These are phyloP conservation scores for Trichosanthes truncata DNA, from an alignment of 306 rosid species.

Conservation along the genomic window DNA sequence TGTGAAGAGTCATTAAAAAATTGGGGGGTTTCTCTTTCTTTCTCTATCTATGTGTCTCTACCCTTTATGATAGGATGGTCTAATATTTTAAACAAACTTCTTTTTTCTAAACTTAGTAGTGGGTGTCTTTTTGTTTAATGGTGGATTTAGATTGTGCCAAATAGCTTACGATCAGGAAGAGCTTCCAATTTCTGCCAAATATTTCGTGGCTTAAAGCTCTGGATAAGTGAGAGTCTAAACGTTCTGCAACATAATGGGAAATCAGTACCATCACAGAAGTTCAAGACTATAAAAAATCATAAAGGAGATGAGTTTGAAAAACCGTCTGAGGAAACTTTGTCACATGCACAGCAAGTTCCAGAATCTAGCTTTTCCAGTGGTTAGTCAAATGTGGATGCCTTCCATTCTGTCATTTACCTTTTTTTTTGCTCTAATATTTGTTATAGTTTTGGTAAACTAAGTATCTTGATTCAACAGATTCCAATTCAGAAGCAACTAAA, in stretches of 20 bases:
- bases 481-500: constrained; percentile 6
- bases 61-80: not conserved
- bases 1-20: not conserved
- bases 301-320: constrained; percentile 24
- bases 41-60: not conserved
- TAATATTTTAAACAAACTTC: not conserved
- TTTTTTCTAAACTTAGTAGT: not conserved
- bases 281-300: constrained; percentile 24
- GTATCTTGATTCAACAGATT: constrained; percentile 15
- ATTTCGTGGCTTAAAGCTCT: constrained; percentile 47
- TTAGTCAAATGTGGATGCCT: constrained; percentile 8
- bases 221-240: constrained; percentile 46
- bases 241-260: constrained; percentile 16
- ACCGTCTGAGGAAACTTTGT: constrained; percentile 18
- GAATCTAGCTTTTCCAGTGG: constrained; percentile 23
- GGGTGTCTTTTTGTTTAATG: not conserved
- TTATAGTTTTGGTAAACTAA: not conserved
- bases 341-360: constrained; percentile 25
- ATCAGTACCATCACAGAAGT: constrained; percentile 22
- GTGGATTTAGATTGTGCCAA: constrained; percentile 31
- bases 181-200: constrained; percentile 35
- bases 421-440: not conserved
- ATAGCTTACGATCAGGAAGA: constrained; percentile 19
- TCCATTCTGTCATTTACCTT: not conserved
- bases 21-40: not conserved